phyloP scores from a whole-genome alignment of 805 yeast genomes.

The Zygotorulaspora danielsina region DNA sequence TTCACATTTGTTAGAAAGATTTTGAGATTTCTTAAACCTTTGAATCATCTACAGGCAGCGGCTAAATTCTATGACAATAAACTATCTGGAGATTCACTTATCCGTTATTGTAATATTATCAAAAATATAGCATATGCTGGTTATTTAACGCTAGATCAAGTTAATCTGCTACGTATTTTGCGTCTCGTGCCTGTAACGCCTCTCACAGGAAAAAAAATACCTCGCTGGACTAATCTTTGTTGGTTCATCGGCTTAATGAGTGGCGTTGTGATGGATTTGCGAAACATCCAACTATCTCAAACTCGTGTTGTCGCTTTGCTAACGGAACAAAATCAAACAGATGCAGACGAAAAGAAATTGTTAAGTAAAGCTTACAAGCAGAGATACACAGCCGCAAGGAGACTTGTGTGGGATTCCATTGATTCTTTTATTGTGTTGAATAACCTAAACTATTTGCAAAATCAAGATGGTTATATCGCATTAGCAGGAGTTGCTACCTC shows the following conservation, averaged over 20 bases:
- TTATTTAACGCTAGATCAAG: constrained; percentile 59
- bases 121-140: constrained; percentile 60
- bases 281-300: constrained; percentile 47
- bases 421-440: constrained; percentile 75
- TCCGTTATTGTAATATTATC: constrained; percentile 32
- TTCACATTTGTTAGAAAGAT: constrained; percentile 75
- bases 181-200: constrained; percentile 49
- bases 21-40: constrained; percentile 76
- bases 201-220: constrained; percentile 45
- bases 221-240: constrained; percentile 59
- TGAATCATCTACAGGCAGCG: constrained; percentile 67
- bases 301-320: constrained; percentile 34
- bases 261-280: constrained; percentile 55
- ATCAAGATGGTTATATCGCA: constrained; percentile 78
- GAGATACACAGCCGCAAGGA: constrained; percentile 50
- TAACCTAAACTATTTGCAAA: constrained; percentile 53
- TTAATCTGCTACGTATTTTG: constrained; percentile 49
- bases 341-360: constrained; percentile 31
- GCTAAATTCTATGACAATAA: constrained; percentile 64
- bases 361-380: constrained; percentile 42
- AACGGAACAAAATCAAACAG: constrained; percentile 39
- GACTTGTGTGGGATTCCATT: constrained; percentile 68
- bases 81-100: constrained; percentile 51
- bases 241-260: constrained; percentile 73
- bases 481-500: constrained; percentile 82